A percentile compares a stretch with the other conserved stretches of the same genome.
Evolutionary conservation across 768 basidiomycete genomes (phyloP).

Genomic region (Rhizopogon rudus): DNA sequence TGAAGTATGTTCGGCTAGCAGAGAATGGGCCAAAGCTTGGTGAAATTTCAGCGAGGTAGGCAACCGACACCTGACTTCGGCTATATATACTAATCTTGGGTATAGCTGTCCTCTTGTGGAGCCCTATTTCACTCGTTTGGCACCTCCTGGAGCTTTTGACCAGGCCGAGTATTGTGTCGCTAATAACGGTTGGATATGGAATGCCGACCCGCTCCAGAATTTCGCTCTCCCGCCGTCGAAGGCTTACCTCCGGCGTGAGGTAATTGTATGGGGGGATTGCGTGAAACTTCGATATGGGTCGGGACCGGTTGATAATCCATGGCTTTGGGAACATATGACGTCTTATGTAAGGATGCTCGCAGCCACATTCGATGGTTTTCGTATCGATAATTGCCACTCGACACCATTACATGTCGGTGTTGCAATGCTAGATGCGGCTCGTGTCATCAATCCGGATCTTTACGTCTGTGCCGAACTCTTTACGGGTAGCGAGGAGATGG

Average conservation of each 20-base stretch:
- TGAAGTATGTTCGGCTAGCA: slow-evolving; percentile 81
- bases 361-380: slow-evolving; percentile 86
- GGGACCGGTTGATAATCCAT: slow-evolving; percentile 77
- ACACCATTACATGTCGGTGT: slow-evolving; percentile 97
- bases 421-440: slow-evolving; percentile 86
- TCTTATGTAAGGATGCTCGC: slow-evolving; percentile 81
- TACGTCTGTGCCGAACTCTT: slow-evolving; percentile 97
- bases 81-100: slow-evolving; percentile 6
- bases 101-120: slow-evolving; percentile 81
- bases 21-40: slow-evolving; percentile 80
- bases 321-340: slow-evolving; percentile 92
- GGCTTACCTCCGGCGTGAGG: slow-evolving; percentile 91
- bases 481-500: slow-evolving; percentile 93
- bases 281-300: slow-evolving; percentile 95
- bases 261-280: slow-evolving; percentile 97
- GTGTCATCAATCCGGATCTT: slow-evolving; percentile 85
- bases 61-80: not conserved
- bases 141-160: slow-evolving; percentile 46
- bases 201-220: slow-evolving; percentile 89
- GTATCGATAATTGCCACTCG: slow-evolving; percentile 98
- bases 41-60: slow-evolving; percentile 52
- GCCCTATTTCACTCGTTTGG: slow-evolving; percentile 85
- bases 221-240: slow-evolving; percentile 92
- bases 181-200: slow-evolving; percentile 99
- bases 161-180: slow-evolving; percentile 70